These are phyloP conservation scores for Phialophora tarda DNA, from an alignment of 2,329 filamentous ascomycete genomes.

Conservation along the genomic window DNA sequence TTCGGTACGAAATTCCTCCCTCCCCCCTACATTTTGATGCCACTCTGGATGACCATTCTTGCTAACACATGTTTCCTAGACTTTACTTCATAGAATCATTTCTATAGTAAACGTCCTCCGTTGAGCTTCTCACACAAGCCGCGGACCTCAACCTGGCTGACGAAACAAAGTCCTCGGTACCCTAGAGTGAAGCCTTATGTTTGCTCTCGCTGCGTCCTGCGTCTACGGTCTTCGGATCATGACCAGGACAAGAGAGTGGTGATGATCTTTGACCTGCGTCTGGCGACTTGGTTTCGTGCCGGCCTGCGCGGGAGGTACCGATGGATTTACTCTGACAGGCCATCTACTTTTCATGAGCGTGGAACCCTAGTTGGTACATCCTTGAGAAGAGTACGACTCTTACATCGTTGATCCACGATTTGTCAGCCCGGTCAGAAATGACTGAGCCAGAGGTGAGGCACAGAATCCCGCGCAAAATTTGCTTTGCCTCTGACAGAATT, in stretches of 20 bases:
- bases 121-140: slow-evolving; percentile 91
- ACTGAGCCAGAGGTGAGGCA: not conserved
- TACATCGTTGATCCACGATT: not conserved
- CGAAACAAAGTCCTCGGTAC: slow-evolving; percentile 84
- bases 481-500: not conserved
- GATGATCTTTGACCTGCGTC: slow-evolving; percentile 83
- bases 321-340: slow-evolving; percentile 42
- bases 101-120: slow-evolving; percentile 95
- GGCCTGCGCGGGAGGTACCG: slow-evolving; percentile 39
- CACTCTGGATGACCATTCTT: not conserved
- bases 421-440: not conserved
- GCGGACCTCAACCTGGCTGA: slow-evolving; percentile 96
- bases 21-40: not conserved
- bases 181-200: slow-evolving; percentile 79
- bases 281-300: slow-evolving; percentile 41
- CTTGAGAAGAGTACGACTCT: slow-evolving; percentile 38
- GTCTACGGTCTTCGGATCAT: slow-evolving; percentile 28
- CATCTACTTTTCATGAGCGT: slow-evolving; percentile 38
- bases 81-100: slow-evolving; percentile 78
- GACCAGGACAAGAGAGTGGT: slow-evolving; percentile 71
- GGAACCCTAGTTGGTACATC: slow-evolving; percentile 36
- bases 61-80: slow-evolving; percentile 6
- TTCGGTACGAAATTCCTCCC: slow-evolving; percentile 1
- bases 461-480: not conserved
- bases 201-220: slow-evolving; percentile 53